Conservation (phyloP, 495 filamentous ascomycete genomes). For the Monascus purpureus region DNA sequence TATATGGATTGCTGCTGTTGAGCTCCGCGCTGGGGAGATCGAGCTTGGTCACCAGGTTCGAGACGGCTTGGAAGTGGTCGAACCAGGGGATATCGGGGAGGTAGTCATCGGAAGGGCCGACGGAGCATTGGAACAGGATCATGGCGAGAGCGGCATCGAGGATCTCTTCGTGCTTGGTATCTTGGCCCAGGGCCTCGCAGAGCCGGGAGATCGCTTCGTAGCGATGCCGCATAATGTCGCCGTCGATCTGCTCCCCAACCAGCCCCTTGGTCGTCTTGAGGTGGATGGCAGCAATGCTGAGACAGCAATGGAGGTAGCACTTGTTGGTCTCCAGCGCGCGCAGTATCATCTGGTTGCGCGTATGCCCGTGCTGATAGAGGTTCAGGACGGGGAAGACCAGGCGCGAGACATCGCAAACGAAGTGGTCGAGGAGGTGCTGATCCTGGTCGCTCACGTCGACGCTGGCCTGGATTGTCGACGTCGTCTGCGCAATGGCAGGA, state of each 20-base stretch:
- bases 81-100: constrained; percentile 94
- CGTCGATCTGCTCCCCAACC: constrained; percentile 64
- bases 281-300: constrained; percentile 92
- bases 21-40: constrained; percentile 59
- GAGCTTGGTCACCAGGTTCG: constrained; percentile 68
- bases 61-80: constrained; percentile 87
- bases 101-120: constrained; percentile 70
- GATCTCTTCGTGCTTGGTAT: constrained; percentile 74
- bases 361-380: constrained; percentile 67
- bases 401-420: constrained; percentile 74
- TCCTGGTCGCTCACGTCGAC: constrained; percentile 87
- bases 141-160: constrained; percentile 90
- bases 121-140: constrained; percentile 94
- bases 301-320: constrained; percentile 86
- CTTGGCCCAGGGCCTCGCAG: constrained; percentile 66
- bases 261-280: constrained; percentile 63
- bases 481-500: constrained; percentile 9
- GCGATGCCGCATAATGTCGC: constrained; percentile 87
- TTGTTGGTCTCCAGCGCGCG: constrained; percentile 80
- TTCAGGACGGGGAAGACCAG: constrained; percentile 87
- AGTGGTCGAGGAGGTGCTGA: constrained; percentile 77
- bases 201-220: constrained; percentile 77
- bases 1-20: constrained; percentile 33
- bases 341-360: constrained; percentile 66
- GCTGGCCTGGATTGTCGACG: constrained; percentile 42